Base-by-base conservation (phyloP, 352 stramenopile genomes). In the Plasmopara viticola region DNA sequence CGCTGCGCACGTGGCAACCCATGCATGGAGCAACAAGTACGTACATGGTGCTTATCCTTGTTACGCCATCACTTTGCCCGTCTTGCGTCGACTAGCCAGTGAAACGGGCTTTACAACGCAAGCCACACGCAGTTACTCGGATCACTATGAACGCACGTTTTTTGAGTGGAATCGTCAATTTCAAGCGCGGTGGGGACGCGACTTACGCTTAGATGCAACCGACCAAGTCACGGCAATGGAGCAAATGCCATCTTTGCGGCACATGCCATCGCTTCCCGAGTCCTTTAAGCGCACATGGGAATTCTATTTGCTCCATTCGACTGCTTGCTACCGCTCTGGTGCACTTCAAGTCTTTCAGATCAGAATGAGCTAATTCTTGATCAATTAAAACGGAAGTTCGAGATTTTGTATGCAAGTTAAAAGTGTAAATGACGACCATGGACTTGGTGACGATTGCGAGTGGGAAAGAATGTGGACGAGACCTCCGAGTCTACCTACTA, bases 231-330 rank as follows among this genome's bases (percentile, higher is more conserved):
- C 28, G 40, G 35, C 14, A 62, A 43, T 39, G 20, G 34, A 28
- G 33, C 31, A 4, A 29, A 31, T 18, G 20, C 31, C 30, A 35
- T 48, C 20, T 17, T 13, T 60, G 37, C 59, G 56, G 40, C 46
- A 40, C 17, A 46, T 56, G 33, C 60, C 58, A 18, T 82, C 70
- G 17, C 57, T 90, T 13, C 82, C 82, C 4, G 68, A 88, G 44
- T 89, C 78, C 5, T 95, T 94, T 45, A 76, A 84, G 44, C 78
- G 86, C 35, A 91, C 79, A 25, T 95, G 82, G 81, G 82, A 94
- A 56, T 94, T 95, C 56, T 94, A 95, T 51, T 51, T 95, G 52
- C 66, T 90, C 34, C 87, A 25, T 25, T 25, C 20, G 20, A 3
- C 20, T 25, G 20, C 20, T 25, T 25, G 20, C 20, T 25, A 25